Evolutionary conservation across 1,139 yeast species (phyloP).

Genomic region (Debaryomyces robertsiae): DNA sequence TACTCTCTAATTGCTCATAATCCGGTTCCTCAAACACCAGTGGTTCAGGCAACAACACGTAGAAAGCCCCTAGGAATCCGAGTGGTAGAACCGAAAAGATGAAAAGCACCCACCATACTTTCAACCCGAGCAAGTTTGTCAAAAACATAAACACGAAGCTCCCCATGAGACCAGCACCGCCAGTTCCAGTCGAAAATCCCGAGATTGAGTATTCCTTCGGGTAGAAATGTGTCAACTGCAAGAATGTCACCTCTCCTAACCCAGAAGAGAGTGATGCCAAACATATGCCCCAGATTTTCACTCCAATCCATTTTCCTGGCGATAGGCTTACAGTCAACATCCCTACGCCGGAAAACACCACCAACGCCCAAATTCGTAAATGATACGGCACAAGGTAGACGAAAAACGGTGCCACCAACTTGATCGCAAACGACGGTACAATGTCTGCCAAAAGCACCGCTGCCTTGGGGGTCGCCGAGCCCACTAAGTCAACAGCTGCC

Average conservation of each 20-base stretch:
- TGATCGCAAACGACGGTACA: conserved; percentile 74
- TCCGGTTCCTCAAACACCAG: conserved; percentile 12
- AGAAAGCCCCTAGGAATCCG: conserved; percentile 36
- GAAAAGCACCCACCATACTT: conserved; percentile 34
- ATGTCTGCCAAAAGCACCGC: conserved; percentile 85
- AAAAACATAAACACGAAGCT: conserved; percentile 51
- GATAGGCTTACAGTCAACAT: conserved; percentile 69
- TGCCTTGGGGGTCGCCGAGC: conserved; percentile 81
- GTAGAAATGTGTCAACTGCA: conserved; percentile 79
- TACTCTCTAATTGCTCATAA: conserved; percentile 2
- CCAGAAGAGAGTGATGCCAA: conserved; percentile 88
- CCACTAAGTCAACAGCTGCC: conserved; percentile 91
- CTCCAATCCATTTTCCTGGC: conserved; percentile 23
- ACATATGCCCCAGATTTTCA: conserved; percentile 67
- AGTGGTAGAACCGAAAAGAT: conserved; percentile 39
- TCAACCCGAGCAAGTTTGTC: conserved; percentile 38
- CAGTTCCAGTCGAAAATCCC: conserved; percentile 94
- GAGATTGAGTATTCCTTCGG: conserved; percentile 57
- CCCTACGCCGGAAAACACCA: conserved; percentile 66
- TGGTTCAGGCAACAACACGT: conserved; percentile 29
- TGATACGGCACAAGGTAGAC: conserved; percentile 66
- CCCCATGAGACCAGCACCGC: conserved; percentile 90
- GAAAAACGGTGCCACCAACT: conserved; percentile 76
- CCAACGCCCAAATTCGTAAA: conserved; percentile 55
- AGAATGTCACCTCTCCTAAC: conserved; percentile 84